Evolutionary conservation across 139 green algal species (phyloP), one percentile per base, ranked within the genome.

Genomic region (Trebouxia sp.): DNA sequence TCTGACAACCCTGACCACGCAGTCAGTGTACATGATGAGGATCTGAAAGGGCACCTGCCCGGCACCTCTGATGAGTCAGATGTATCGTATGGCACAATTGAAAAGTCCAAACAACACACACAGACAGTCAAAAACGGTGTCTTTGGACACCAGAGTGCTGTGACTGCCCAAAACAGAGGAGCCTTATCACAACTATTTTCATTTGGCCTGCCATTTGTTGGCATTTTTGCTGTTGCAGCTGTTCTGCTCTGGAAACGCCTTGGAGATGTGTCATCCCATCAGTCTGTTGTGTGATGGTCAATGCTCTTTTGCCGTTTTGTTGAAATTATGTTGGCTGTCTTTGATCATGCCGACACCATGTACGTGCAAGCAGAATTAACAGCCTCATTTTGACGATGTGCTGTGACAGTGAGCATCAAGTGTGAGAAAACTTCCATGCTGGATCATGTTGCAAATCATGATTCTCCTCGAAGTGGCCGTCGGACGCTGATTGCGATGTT

Each of bases 171-270:
- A 0, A 56, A 37, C 39, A 35, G 42, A 26, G 42, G 26, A 38
- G 69, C 11, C 2, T 8, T 77, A 24, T 24, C 69, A 7, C 69
- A 77, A 12, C 42, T 77, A 10, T 77, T 26, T 39, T 55, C 43
- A 11, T 53, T 77, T 77, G 69, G 69, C 28, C 10, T 53, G 24
- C 69, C 69, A 11, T 48, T 56, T 77, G 69, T 41, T 53, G 42
- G 26, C 24, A 4, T 77, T 9, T 77, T 77, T 55, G 69, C 41
- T 38, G 43, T 48, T 15, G 69, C 41, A 24, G 69, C 69, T 9
- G n/a, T 77, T 51, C 8, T 53, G 20, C 26, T 77, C 24, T 77
- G 69, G 69, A 51, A 55, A 24, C 22, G 43, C 20, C 11, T 77
- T 24, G 69, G 69, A 41, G 62, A 43, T 7, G 10, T n/a, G n/a